phyloP scores from a whole-genome alignment of 2,329 filamentous ascomycete species.

The Sporothrix luriei region DNA sequence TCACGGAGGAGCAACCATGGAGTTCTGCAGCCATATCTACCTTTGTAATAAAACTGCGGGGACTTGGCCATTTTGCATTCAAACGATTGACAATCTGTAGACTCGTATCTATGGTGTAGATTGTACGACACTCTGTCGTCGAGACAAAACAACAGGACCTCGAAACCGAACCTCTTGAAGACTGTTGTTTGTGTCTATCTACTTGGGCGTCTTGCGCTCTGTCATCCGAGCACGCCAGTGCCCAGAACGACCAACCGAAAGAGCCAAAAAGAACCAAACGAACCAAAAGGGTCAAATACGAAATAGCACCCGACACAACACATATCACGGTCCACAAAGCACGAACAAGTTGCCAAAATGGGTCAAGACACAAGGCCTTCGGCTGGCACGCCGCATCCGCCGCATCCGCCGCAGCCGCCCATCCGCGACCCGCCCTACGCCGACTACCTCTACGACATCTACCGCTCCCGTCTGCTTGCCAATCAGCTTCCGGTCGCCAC shows the following conservation, averaged over 20 bases:
- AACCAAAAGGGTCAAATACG: not conserved
- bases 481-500: conserved; percentile 56
- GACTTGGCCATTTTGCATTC: not conserved
- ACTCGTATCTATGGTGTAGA: not conserved
- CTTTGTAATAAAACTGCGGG: not conserved
- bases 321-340: not conserved
- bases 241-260: not conserved
- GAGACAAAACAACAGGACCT: not conserved
- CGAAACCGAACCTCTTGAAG: not conserved
- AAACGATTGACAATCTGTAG: not conserved
- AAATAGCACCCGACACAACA: not conserved
- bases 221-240: not conserved
- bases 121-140: not conserved
- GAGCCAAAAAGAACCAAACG: not conserved
- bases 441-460: conserved; percentile 48
- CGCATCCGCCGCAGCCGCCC: conserved; percentile 6
- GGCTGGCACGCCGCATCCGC: not conserved
- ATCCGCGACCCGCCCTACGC: conserved; percentile 35
- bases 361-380: not conserved
- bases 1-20: not conserved
- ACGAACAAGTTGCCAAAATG: not conserved
- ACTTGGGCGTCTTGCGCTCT: not conserved
- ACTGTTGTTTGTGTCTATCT: not conserved
- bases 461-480: conserved; percentile 55
- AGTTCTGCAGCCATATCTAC: not conserved